Evolutionary conservation across 1,139 yeast species (phyloP), one percentile per base, ranked within the genome.

Genomic region (Pichia sp.): DNA sequence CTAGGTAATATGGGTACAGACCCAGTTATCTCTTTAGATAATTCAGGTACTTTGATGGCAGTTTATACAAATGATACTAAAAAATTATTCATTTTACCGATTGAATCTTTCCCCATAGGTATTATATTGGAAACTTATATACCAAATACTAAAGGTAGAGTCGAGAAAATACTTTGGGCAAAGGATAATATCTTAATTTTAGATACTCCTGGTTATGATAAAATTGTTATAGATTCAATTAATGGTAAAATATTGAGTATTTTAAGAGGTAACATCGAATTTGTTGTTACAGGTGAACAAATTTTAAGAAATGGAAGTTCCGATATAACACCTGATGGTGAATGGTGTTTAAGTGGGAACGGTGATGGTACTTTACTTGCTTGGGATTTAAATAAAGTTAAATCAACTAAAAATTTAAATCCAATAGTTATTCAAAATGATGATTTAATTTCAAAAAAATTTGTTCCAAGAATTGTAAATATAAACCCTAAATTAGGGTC

Each of bases 41-140:
- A 96, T 1, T 77, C 84, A 33, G 95, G 95, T 0, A 65, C 79
- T 5, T 81, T 88, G 1, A 79, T 89, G 60, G 94, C 86, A 2
- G 71, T 83, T 10, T 94, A 82, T 9, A 72, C 72, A 43, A 68
- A 69, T 19, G 61, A 56, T 10, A 55, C 66, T 7, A 69, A 70
- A 9, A 64, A 69, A 15, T 60, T 86, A 5, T 68, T 77, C 2
- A 63, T 91, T 21, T 46, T 50, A 6, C 42, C 56, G 10, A 17
- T 54, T 5, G 50, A 47, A 10, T 45, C 48, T 21, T 49, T 56
- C 36, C 54, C 54, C 21, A 14, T 38, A 17, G 41, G 52, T 19
- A 17, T 51, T 24, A 48, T 50, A 39, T 22, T 35, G 10, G 33
- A 39, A 31, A 23, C 45, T 11, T 18, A 23, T n/a, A 24, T 47